phyloP scores from a whole-genome alignment of 768 basidiomycete genomes.

The Russula sp. region DNA sequence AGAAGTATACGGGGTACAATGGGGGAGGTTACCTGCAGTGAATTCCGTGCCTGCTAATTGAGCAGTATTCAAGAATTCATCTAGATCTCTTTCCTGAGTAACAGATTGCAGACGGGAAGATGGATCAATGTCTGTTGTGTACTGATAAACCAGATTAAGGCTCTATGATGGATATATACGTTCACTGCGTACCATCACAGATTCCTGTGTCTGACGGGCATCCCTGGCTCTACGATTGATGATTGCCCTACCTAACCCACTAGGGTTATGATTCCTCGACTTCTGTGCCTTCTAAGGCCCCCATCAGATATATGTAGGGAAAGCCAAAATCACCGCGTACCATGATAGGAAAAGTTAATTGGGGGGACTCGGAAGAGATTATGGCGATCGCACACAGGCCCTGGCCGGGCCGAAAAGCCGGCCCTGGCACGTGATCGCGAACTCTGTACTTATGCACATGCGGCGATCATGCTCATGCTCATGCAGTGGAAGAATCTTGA shows the following conservation, averaged over 20 bases:
- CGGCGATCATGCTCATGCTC: too few relatives aligned
- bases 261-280: slow-evolving; percentile 56
- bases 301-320: neutral
- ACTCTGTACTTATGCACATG: too few relatives aligned
- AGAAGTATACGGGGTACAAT: slow-evolving; percentile 4
- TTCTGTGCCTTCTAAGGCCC: slow-evolving; percentile 44
- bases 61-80: slow-evolving; percentile 93
- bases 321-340: neutral
- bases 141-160: slow-evolving; percentile 38
- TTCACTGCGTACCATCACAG: slow-evolving; percentile 53
- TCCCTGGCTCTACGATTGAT: slow-evolving; percentile 88
- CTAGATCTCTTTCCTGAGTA: slow-evolving; percentile 92
- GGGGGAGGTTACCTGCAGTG: slow-evolving; percentile 63
- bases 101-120: slow-evolving; percentile 76
- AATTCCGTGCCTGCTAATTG: slow-evolving; percentile 94
- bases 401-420: neutral
- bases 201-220: slow-evolving; percentile 52
- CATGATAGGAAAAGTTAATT: neutral
- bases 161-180: neutral
- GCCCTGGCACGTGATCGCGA: neutral
- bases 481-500: too few relatives aligned
- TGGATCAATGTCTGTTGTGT: slow-evolving; percentile 66
- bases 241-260: slow-evolving; percentile 90
- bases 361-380: too few relatives aligned
- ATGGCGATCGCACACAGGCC: neutral